A percentile compares a stretch with the other conserved stretches of the same genome.
Evolutionary conservation across 257 asterid genomes (phyloP).

Genomic region (Solanum ahanhuiri): DNA sequence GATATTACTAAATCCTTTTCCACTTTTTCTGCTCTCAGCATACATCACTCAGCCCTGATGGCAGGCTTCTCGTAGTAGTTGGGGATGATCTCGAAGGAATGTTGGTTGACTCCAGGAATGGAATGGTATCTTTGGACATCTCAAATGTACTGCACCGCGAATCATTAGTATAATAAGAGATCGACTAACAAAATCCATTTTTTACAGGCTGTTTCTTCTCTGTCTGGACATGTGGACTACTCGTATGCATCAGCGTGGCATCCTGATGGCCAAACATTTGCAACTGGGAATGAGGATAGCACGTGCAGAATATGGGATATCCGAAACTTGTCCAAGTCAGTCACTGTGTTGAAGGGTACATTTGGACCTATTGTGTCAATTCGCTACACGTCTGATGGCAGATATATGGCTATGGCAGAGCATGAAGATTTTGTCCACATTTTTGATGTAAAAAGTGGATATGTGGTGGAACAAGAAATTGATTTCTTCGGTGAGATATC

Average conservation of each 20-base stretch:
- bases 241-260: neutral
- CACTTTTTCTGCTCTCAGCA: constrained; percentile 43
- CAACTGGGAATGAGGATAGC: neutral
- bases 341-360: neutral
- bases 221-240: neutral
- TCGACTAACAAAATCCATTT: neutral
- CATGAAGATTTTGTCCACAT: neutral
- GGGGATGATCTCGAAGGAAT: neutral
- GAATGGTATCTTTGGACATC: neutral
- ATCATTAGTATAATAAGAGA: neutral
- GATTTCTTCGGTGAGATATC: neutral
- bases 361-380: neutral
- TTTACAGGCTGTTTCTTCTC: neutral
- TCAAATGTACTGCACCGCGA: neutral
- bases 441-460: neutral
- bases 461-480: neutral
- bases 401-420: neutral
- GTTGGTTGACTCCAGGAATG: neutral
- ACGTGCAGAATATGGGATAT: neutral
- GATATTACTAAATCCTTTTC: neutral
- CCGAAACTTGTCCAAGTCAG: neutral
- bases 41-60: constrained; percentile 79
- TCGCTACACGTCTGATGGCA: neutral
- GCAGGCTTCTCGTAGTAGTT: constrained; percentile 35
- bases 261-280: neutral